Base-by-base conservation (phyloP, 192 early-diverging fungal species). In the Coemansia interrupta region DNA sequence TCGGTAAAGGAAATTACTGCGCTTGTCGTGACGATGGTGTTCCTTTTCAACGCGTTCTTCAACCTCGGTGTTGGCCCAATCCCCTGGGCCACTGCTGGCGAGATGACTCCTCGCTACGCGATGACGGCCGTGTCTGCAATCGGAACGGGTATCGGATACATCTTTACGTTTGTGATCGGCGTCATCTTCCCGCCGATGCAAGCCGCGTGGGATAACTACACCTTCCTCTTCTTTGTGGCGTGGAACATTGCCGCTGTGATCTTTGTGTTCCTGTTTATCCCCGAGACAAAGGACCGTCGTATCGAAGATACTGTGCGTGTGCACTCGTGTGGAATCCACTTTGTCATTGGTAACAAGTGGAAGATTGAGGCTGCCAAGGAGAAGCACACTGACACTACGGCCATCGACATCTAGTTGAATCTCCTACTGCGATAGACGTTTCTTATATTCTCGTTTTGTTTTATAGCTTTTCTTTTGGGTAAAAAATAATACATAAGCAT, bases 241-340 rank as follows among this genome's bases (percentile, higher is more conserved):
- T 70, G 90, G 68, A 85, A 87, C 47, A 69, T 83, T 54, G 66
- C 78, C 12, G 85, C 84, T 8, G 80, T 86, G 56, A 32, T 83
- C n/a, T 92, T 91, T 64, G 81, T 87, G 12, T 79, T 80, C 49
- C 53, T 81, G 50, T 87, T 84, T 59, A 82, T 94, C n/a, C 91
- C 91, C 10, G 92, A 93, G 81, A 92, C 90, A 30, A 88, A 88
- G 66, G 90, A 90, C 49, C 73, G 85, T 51, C 87, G 85, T 15
- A 73, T 89, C 32, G 89, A 91, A 48, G 85, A 89, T 26, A 78
- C 83, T 11, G 78, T 80, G 54, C 58, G 64, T 28, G 42, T 63
- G 9, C 78, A 80, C 47, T 80, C 78, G 28, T 67, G 63, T 18
- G 78, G 78, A 11, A 20, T 80, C 9, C 78, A 80, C 60, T 57